Base-by-base conservation (phyloP, 1,139 yeast genomes). In the Scheffersomyces stambukii region DNA sequence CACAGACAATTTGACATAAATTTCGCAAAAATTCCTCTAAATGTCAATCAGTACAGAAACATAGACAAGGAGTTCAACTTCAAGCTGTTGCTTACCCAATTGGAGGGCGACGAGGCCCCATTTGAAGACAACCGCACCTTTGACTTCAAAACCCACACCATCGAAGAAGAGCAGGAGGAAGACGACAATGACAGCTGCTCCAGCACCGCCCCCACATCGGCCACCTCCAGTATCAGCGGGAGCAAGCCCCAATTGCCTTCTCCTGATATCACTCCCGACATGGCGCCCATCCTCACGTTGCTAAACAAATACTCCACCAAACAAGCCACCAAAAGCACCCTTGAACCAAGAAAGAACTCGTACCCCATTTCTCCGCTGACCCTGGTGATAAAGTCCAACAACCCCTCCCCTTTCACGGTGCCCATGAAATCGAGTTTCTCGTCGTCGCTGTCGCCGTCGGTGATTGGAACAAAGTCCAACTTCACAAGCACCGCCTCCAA, bases 1-100 rank as follows among this genome's bases (percentile, higher is more conserved):
- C 24, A 29, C 10, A 25, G 29, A 10, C 48, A 61, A 22, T 65
- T 64, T 35, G 64, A 69, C 38, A 50, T 69, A 8, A 57, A 55
- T 8, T 78, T 76, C 46, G 65, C 78, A 6, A 56, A 62, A 23
- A 57, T 73, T 9, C 77, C 75, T 13, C 57, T 78, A 13, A 71
- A 77, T 45, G 72, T 79, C 15, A 78, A 76, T 37, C 63, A 59
- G 25, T 77, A 77, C 45, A 61, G 85, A 43, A 65, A 77, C 41
- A 68, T 77, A 21, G 81, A 75, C 33, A 58, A 57, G 28, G 81
- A 75, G 2, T 77, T 69, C 43, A 61, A 62, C 41, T 77, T 77
- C 43, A 64, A 63, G 31, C 52, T 55, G n/a, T 52, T 58, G 42
- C 19, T 41, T 18, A 22, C 17, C 8, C 38, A 36, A n/a, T 24